These are phyloP conservation scores for Boletellus emodensis DNA, from an alignment of 768 basidiomycete genomes.

Conservation along the genomic window DNA sequence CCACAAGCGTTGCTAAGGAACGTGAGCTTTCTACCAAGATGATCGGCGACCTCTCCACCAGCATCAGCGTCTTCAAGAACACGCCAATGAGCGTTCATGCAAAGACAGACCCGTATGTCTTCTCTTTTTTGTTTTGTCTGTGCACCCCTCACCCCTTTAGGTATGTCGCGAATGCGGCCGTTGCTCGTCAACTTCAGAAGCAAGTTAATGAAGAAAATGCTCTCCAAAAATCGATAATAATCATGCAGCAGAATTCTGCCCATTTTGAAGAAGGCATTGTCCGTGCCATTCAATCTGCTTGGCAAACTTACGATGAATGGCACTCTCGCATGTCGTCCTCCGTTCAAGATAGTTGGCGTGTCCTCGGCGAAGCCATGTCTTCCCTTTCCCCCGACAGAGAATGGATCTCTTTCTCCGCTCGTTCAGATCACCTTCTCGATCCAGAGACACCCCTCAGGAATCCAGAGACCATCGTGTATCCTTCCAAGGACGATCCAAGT, in stretches of 20 bases:
- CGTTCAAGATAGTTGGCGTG: slow-evolving; percentile 71
- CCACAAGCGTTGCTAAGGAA: slow-evolving; percentile 87
- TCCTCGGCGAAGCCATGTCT: slow-evolving; percentile 69
- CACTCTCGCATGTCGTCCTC: slow-evolving; percentile 71
- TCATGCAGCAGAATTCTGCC: slow-evolving; percentile 97
- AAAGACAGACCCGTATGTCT: slow-evolving; percentile 29
- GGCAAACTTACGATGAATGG: slow-evolving; percentile 97
- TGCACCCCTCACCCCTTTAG: slow-evolving; percentile 28
- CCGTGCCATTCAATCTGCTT: slow-evolving; percentile 90
- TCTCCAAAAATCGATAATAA: slow-evolving; percentile 94
- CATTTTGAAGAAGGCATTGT: slow-evolving; percentile 98
- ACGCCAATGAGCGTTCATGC: slow-evolving; percentile 82
- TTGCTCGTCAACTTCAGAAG: slow-evolving; percentile 76
- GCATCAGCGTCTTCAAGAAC: slow-evolving; percentile 91
- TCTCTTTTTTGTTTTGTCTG: neutral
- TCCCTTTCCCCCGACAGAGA: slow-evolving; percentile 82
- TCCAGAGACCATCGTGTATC: slow-evolving; percentile 74
- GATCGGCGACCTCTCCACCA: slow-evolving; percentile 82
- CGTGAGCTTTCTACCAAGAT: slow-evolving; percentile 77
- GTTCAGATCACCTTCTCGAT: slow-evolving; percentile 92
- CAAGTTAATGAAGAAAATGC: slow-evolving; percentile 98
- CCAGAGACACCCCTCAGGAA: slow-evolving; percentile 93
- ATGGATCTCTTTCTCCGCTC: slow-evolving; percentile 93
- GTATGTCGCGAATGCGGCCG: slow-evolving; percentile 66
- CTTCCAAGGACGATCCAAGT: slow-evolving; percentile 84